phyloP scores from a whole-genome alignment of 2,329 filamentous ascomycete species.

The Rhinocladiella similis region DNA sequence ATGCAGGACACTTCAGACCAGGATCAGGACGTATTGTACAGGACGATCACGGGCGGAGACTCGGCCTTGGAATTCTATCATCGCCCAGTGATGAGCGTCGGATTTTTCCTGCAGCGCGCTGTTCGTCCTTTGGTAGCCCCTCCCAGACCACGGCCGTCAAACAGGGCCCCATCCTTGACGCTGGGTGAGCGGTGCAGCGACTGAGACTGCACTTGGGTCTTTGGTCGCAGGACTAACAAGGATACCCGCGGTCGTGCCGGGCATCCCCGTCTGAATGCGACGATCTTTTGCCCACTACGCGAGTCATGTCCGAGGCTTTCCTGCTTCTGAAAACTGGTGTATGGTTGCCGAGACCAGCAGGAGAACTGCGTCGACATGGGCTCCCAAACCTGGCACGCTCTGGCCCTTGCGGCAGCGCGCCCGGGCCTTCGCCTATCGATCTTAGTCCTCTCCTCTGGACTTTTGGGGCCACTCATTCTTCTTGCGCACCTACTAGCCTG shows the following conservation, averaged over 20 bases:
- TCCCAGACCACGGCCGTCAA: too few species aligned
- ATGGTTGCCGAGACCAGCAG: background rate
- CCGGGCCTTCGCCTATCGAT: background rate
- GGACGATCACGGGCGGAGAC: too few species aligned
- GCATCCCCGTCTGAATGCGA: background rate
- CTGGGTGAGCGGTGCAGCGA: too few species aligned
- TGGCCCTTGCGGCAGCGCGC: background rate
- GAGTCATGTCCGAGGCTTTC: slow-evolving; percentile 5
- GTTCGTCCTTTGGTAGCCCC: too few species aligned
- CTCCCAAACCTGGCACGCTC: background rate
- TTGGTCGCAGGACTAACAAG: background rate
- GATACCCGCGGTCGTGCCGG: background rate
- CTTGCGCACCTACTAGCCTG: background rate
- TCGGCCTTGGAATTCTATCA: too few species aligned
- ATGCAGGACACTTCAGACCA: too few species aligned
- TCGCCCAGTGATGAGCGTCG: too few species aligned
- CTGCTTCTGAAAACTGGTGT: background rate
- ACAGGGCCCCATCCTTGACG: too few species aligned
- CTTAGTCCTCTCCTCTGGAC: slow-evolving; percentile 11
- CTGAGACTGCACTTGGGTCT: background rate
- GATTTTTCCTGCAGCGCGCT: too few species aligned
- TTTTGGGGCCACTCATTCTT: background rate
- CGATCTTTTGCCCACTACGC: background rate
- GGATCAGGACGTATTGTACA: too few species aligned
- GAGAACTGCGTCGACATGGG: background rate